phyloP scores from a whole-genome alignment of 1,284 basidiomycete species.

The Taiwanofungus camphoratus region DNA sequence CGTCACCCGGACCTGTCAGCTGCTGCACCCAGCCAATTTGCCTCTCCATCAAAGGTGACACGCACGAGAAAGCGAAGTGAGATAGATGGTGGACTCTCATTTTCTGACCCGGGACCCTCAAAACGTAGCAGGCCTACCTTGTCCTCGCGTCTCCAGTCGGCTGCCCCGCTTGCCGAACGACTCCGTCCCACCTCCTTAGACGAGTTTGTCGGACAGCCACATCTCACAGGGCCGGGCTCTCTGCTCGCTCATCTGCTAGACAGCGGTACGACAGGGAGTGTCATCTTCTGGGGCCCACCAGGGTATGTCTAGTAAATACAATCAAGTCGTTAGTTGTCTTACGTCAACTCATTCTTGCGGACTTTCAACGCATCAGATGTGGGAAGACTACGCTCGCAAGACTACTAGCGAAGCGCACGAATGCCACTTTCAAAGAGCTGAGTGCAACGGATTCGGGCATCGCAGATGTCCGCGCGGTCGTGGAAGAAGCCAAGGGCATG shows the following conservation, averaged over 20 bases:
- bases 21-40: slow-evolving; percentile 4
- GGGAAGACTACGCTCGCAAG: slow-evolving; percentile 82
- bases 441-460: slow-evolving; percentile 73
- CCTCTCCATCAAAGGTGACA: slow-evolving; percentile 14
- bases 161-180: slow-evolving; percentile 59
- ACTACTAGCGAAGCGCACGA: slow-evolving; percentile 54
- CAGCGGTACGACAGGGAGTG: slow-evolving; percentile 47
- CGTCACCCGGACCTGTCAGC: slow-evolving; percentile 2
- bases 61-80: slow-evolving; percentile 27
- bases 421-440: slow-evolving; percentile 70
- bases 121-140: slow-evolving; percentile 27
- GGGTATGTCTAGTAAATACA: slow-evolving; percentile 47
- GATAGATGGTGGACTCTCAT: slow-evolving; percentile 11
- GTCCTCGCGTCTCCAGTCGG: slow-evolving; percentile 27
- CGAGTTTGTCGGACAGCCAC: slow-evolving; percentile 67
- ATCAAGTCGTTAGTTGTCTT: too few relatives aligned
- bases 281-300: slow-evolving; percentile 74
- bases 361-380: slow-evolving; percentile 32
- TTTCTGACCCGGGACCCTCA: slow-evolving; percentile 13
- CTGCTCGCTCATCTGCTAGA: slow-evolving; percentile 46
- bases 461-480: slow-evolving; percentile 72
- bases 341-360: background rate
- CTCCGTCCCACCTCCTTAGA: slow-evolving; percentile 55
- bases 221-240: slow-evolving; percentile 49
- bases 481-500: slow-evolving; percentile 75